These are phyloP conservation scores for Saksenaea vasiformis DNA, from an alignment of 371 early-diverging fungal genomes.

Conservation along the genomic window DNA sequence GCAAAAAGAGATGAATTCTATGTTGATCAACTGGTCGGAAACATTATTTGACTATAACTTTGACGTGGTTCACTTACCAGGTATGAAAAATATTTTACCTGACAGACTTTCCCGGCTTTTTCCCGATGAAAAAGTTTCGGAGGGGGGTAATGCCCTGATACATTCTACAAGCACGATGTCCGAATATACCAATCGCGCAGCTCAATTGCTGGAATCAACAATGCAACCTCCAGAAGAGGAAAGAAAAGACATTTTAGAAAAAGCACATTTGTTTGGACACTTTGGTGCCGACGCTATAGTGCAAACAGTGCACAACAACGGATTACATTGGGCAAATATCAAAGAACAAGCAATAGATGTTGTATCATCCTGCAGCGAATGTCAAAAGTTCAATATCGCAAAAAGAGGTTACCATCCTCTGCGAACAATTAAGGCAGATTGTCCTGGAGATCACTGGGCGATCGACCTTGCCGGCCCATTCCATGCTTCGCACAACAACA, in stretches of 20 bases:
- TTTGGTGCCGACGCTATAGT: slow-evolving; percentile 20
- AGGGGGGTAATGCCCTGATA: slow-evolving; percentile 7
- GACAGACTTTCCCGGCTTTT: slow-evolving; percentile 22
- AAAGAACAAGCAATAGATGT: slow-evolving; percentile 18
- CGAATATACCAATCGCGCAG: not conserved
- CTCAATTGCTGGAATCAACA: not conserved
- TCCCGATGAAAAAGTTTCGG: slow-evolving; percentile 15
- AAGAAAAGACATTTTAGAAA: slow-evolving; percentile 12
- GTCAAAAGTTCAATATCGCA: slow-evolving; percentile 14
- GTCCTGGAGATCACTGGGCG: slow-evolving; percentile 25
- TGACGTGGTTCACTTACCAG: slow-evolving; percentile 23
- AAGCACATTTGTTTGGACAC: slow-evolving; percentile 18
- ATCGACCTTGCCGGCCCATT: slow-evolving; percentile 32
- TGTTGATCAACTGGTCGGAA: slow-evolving; percentile 27
- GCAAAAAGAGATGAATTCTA: slow-evolving; percentile 20
- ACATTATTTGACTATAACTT: slow-evolving; percentile 26
- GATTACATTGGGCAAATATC: slow-evolving; percentile 20
- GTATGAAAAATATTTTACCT: slow-evolving; percentile 20
- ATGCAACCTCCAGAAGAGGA: slow-evolving; percentile 6
- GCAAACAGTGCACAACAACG: slow-evolving; percentile 11
- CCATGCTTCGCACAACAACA: slow-evolving; percentile 6
- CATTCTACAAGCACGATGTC: too few relatives aligned
- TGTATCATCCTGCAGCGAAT: slow-evolving; percentile 14
- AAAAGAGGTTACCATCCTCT: slow-evolving; percentile 23
- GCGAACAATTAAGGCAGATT: slow-evolving; percentile 14